phyloP scores from a whole-genome alignment of 176 grass and related monocot genomes.

The Aegilops umbellulata region DNA sequence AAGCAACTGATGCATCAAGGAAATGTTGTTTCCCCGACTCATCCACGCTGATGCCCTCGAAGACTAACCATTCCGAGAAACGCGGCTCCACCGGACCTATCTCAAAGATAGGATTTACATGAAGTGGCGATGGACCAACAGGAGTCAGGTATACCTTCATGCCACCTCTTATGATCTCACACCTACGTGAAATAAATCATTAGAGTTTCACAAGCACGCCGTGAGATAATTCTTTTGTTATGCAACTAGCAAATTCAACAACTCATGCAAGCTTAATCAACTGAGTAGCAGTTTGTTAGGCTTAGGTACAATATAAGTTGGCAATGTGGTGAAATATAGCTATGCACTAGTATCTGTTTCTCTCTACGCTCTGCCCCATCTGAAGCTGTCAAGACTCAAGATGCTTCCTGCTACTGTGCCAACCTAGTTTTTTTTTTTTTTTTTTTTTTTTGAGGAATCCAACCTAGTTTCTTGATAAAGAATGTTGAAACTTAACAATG shows the following conservation, averaged over 20 bases:
- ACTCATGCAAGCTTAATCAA: background rate
- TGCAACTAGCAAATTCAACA: background rate
- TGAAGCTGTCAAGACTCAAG: background rate
- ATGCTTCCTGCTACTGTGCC: background rate
- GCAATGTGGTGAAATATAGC: background rate
- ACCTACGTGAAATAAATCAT: slow-evolving; percentile 43
- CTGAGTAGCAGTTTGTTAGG: background rate
- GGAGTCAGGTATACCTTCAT: slow-evolving; percentile 87
- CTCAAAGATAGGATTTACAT: slow-evolving; percentile 95
- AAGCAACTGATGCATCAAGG: slow-evolving; percentile 84
- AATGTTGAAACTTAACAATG: background rate
- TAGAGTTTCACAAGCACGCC: background rate
- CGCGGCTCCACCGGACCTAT: slow-evolving; percentile 83
- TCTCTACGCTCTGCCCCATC: background rate
- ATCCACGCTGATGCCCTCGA: slow-evolving; percentile 95
- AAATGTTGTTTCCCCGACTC: slow-evolving; percentile 86
- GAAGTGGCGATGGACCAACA: slow-evolving; percentile 78
- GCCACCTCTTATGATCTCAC: slow-evolving; percentile 89
- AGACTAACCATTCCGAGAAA: slow-evolving; percentile 95
- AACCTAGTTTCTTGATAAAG: background rate
- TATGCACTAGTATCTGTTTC: background rate
- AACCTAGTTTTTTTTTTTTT: too few species aligned
- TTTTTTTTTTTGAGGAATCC: too few species aligned
- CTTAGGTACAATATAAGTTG: background rate
- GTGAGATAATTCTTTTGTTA: background rate